Conservation (phyloP, 768 basidiomycete genomes). For the Mycena vulgaris region DNA sequence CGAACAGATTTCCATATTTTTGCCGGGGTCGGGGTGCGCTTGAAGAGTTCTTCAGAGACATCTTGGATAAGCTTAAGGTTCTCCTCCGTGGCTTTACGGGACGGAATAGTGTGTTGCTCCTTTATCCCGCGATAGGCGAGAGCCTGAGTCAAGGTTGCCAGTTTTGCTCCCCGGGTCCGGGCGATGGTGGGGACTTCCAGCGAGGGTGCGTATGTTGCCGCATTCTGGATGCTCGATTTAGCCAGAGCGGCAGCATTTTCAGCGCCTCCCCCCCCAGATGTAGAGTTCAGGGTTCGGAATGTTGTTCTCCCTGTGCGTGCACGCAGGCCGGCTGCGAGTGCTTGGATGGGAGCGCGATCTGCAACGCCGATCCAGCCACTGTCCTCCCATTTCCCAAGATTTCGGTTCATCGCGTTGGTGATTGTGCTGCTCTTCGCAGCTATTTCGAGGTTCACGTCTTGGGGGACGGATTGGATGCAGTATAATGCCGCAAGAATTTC, state of each 20-base stretch:
- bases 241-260: too few species aligned
- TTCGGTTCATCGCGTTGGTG: background rate
- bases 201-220: background rate
- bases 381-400: background rate
- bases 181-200: too few species aligned
- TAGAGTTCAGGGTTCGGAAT: background rate
- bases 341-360: background rate
- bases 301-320: background rate
- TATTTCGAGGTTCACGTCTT: background rate
- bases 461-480: background rate
- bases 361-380: background rate
- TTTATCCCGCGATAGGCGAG: slow-evolving; percentile 1
- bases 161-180: background rate
- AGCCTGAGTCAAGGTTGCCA: background rate
- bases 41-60: background rate
- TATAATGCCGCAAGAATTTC: background rate
- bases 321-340: background rate
- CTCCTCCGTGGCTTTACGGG: background rate
- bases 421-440: background rate
- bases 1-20: slow-evolving; percentile 13
- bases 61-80: background rate
- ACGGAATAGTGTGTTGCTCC: background rate
- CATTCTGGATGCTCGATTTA: too few species aligned
- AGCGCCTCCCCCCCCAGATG: too few species aligned
- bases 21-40: background rate